phyloP scores from a whole-genome alignment of 116 monocot genomes.

The Iris pallida region DNA sequence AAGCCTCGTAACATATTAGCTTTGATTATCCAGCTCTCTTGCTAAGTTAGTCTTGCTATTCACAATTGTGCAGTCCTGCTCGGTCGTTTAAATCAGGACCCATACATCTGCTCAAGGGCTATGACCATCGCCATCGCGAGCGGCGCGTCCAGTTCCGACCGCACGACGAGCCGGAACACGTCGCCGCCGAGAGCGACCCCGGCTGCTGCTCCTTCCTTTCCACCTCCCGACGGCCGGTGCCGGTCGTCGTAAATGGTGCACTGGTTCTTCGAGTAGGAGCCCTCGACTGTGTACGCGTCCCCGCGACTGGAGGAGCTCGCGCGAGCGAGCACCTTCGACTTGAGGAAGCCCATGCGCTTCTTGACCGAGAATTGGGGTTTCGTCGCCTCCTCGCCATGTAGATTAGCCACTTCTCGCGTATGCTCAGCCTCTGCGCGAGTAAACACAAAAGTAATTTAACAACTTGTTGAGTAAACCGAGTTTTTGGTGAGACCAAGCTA shows the following conservation, averaged over 20 bases:
- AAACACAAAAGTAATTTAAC: too few species aligned
- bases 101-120: constrained; percentile 64
- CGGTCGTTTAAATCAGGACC: not conserved
- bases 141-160: constrained; percentile 34
- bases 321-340: constrained; percentile 36
- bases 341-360: constrained; percentile 32
- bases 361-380: constrained; percentile 38
- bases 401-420: constrained; percentile 48
- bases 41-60: too few species aligned
- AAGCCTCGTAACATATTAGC: too few species aligned
- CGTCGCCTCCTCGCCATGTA: constrained; percentile 47
- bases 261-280: constrained; percentile 50
- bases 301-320: constrained; percentile 3
- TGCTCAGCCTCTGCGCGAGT: constrained; percentile 42
- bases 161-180: constrained; percentile 60
- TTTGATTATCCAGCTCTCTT: too few species aligned
- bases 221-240: constrained; percentile 45
- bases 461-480: too few species aligned
- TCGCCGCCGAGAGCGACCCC: constrained; percentile 47
- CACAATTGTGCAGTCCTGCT: too few species aligned
- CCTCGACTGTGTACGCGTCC: constrained; percentile 44
- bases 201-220: constrained; percentile 37
- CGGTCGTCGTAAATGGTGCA: constrained; percentile 45
- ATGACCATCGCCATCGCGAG: constrained; percentile 71
- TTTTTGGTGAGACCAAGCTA: too few species aligned